These are phyloP conservation scores for Curvularia verruculosa DNA, from an alignment of 2,329 filamentous ascomycete species.

Conservation along the genomic window DNA sequence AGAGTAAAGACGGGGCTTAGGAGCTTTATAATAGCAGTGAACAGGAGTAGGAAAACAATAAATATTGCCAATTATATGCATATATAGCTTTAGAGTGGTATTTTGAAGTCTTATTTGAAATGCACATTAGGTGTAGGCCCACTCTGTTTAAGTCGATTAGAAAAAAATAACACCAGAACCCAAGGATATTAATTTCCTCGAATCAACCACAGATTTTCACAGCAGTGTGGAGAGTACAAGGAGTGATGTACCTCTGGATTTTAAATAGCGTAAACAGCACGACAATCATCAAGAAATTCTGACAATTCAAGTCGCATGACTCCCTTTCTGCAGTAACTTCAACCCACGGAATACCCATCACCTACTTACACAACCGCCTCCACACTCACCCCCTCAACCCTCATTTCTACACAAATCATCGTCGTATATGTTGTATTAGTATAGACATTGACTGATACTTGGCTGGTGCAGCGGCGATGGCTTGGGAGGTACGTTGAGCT, in stretches of 20 bases:
- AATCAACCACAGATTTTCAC: no score
- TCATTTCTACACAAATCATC: no score
- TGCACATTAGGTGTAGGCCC: no score
- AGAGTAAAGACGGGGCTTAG: neutral
- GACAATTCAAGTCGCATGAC: neutral
- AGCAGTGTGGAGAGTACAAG: no score
- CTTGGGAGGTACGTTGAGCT: neutral
- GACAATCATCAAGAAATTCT: neutral
- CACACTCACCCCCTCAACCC: neutral
- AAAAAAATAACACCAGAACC: no score
- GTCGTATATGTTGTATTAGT: neutral
- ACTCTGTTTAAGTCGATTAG: no score
- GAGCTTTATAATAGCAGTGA: neutral
- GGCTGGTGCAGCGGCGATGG: neutral
- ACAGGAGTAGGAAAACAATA: neutral
- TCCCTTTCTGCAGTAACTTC: neutral
- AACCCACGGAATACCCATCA: neutral
- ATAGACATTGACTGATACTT: neutral
- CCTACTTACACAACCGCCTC: neutral
- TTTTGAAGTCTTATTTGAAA: no score
- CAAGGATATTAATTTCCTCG: no score
- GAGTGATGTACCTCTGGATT: neutral
- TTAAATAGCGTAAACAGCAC: neutral
- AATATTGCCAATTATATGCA: neutral
- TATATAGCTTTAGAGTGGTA: neutral